Evolutionary conservation across 352 stramenopile genomes (phyloP).

Genomic region (Nothophytophthora sp.): DNA sequence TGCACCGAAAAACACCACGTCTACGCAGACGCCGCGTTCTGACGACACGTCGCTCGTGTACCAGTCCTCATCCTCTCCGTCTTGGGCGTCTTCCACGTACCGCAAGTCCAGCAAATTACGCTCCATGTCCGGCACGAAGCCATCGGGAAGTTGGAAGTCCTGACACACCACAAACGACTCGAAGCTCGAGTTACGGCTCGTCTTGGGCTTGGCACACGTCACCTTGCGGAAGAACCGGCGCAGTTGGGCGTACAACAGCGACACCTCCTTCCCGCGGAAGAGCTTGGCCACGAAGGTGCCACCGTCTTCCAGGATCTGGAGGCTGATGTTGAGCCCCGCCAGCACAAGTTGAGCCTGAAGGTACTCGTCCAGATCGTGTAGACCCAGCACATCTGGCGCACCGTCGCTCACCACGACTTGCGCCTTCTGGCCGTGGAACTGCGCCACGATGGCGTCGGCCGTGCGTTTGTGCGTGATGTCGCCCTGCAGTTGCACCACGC

Average conservation of each 20-base stretch:
- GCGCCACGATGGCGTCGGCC: constrained; percentile 68
- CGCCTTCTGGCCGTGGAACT: constrained; percentile 81
- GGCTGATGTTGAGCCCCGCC: constrained; percentile 76
- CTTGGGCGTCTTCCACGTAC: constrained; percentile 52
- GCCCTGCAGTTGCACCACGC: constrained; percentile 72
- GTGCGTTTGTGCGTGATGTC: constrained; percentile 86
- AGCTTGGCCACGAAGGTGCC: constrained; percentile 88
- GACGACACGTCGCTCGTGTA: constrained; percentile 32
- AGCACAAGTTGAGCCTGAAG: constrained; percentile 81
- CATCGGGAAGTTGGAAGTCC: constrained; percentile 54
- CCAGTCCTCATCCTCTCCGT: constrained; percentile 28
- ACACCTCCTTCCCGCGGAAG: constrained; percentile 83
- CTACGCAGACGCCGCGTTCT: constrained; percentile 48
- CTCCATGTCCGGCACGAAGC: constrained; percentile 65
- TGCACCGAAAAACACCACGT: constrained; percentile 71
- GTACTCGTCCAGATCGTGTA: constrained; percentile 85
- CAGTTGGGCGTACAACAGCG: constrained; percentile 73
- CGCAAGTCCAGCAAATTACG: constrained; percentile 69
- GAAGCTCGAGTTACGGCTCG: constrained; percentile 85
- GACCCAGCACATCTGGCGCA: constrained; percentile 95
- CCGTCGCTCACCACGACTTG: constrained; percentile 99
- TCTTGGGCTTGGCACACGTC: constrained; percentile 84
- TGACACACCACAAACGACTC: constrained; percentile 84
- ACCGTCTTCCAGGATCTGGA: constrained; percentile 69
- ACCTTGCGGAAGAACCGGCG: constrained; percentile 69